Conservation (phyloP, 768 basidiomycete genomes). For the Lyophyllum atratum region DNA sequence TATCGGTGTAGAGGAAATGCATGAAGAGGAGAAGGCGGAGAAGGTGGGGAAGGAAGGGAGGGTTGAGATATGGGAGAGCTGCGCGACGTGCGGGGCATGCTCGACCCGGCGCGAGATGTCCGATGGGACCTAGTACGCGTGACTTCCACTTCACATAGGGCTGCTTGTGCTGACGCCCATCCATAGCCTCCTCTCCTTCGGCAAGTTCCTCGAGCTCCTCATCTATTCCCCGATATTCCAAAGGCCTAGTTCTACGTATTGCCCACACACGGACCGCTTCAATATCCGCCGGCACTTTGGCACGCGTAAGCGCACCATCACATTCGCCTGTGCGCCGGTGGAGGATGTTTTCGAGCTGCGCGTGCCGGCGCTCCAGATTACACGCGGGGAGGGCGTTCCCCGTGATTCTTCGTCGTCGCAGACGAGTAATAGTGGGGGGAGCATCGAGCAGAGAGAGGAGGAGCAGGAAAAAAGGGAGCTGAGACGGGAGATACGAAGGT, state of each 20-base stretch:
- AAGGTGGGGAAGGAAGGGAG: slow-evolving; percentile 19
- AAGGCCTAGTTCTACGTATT: slow-evolving; percentile 39
- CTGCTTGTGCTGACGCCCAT: not conserved
- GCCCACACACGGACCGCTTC: slow-evolving; percentile 46
- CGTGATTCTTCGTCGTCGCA: not conserved
- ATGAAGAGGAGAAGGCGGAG: slow-evolving; percentile 5
- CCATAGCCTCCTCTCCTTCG: slow-evolving; percentile 52
- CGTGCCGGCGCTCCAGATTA: slow-evolving; percentile 62
- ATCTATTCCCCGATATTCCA: slow-evolving; percentile 45
- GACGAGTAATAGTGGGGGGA: not conserved
- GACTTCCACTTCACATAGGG: not conserved
- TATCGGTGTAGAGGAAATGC: slow-evolving; percentile 19
- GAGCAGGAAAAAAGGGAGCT: slow-evolving; percentile 49
- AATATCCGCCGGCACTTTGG: slow-evolving; percentile 47
- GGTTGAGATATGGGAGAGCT: slow-evolving; percentile 51
- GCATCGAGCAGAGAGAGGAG: slow-evolving; percentile 15
- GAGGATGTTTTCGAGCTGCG: slow-evolving; percentile 64
- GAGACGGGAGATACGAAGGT: slow-evolving; percentile 60
- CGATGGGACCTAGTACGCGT: slow-evolving; percentile 53
- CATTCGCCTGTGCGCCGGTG: slow-evolving; percentile 46
- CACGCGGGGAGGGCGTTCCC: slow-evolving; percentile 21
- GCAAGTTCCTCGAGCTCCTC: slow-evolving; percentile 58
- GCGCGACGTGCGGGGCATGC: slow-evolving; percentile 44
- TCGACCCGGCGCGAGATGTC: slow-evolving; percentile 38
- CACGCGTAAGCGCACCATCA: slow-evolving; percentile 30